A percentile compares a stretch with the other conserved stretches of the same genome.
Conservation (phyloP, 1,139 yeast species). For the Yarrowia galli region DNA sequence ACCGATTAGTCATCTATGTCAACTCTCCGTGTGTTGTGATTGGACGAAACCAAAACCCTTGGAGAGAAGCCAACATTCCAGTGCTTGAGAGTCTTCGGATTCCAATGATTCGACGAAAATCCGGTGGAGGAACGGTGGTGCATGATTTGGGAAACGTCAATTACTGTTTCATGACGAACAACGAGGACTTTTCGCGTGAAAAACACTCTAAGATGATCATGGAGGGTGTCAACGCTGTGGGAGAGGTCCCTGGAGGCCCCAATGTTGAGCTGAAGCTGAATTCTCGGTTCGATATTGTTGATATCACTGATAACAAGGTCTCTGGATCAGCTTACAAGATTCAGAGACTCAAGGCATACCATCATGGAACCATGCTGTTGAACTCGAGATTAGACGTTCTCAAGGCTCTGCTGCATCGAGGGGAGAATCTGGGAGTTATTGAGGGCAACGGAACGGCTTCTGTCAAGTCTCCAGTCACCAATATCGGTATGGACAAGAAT, state of each 20-base stretch:
- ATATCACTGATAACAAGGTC: conserved; percentile 60
- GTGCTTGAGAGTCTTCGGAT: conserved; percentile 61
- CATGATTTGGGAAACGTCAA: conserved; percentile 94
- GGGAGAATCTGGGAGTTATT: conserved; percentile 56
- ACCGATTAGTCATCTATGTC: conserved; percentile 72
- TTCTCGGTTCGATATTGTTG: conserved; percentile 78
- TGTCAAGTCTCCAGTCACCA: conserved; percentile 77
- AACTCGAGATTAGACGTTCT: conserved; percentile 67
- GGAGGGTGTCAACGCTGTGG: conserved; percentile 56
- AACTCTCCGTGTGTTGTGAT: conserved; percentile 88
- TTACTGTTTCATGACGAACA: conserved; percentile 78
- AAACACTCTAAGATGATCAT: conserved; percentile 65
- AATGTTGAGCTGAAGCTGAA: conserved; percentile 58
- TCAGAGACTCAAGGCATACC: conserved; percentile 82
- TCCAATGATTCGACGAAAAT: conserved; percentile 78
- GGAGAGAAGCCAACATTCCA: conserved; percentile 80
- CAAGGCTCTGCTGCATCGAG: conserved; percentile 63
- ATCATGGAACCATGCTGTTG: conserved; percentile 95
- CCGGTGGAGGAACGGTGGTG: conserved; percentile 98
- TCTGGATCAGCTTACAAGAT: conserved; percentile 93
- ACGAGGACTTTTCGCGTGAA: conserved; percentile 69
- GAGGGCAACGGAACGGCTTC: conserved; percentile 74
- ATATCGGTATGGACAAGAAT: conserved; percentile 59
- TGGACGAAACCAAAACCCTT: conserved; percentile 97
- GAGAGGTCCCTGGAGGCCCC: conserved; percentile 45